phyloP scores from a whole-genome alignment of 768 basidiomycete genomes.

The Boletus edulis region DNA sequence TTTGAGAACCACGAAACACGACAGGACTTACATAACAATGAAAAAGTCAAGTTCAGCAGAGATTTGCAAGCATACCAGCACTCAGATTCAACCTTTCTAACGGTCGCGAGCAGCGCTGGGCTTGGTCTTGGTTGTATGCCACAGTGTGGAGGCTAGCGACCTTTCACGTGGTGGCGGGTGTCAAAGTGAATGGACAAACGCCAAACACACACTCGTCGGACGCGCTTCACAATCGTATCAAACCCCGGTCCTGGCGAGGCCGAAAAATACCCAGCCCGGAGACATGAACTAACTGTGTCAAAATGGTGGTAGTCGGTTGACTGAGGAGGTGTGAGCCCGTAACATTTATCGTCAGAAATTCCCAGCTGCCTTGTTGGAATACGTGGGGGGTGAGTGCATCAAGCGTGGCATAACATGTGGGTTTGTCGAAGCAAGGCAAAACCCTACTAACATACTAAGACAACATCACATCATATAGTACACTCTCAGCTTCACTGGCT shows the following conservation, averaged over 20 bases:
- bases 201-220: conserved; percentile 23
- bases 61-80: conserved; percentile 31
- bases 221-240: conserved; percentile 28
- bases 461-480: neutral
- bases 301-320: conserved; percentile 22
- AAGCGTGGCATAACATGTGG: conserved; percentile 1
- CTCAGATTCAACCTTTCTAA: conserved; percentile 27
- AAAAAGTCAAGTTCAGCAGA: conserved; percentile 24
- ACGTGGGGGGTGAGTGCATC: neutral
- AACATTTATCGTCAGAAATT: conserved; percentile 30
- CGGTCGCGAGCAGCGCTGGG: conserved; percentile 11
- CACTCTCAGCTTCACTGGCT: conserved; percentile 22
- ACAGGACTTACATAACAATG: conserved; percentile 36
- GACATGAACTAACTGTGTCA: conserved; percentile 20
- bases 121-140: conserved; percentile 23
- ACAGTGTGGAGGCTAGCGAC: conserved; percentile 20
- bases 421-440: too few relatives aligned
- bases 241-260: conserved; percentile 18
- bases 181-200: conserved; percentile 24
- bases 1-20: conserved; percentile 22
- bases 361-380: conserved; percentile 13
- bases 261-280: conserved; percentile 10
- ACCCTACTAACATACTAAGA: too few relatives aligned
- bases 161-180: conserved; percentile 30
- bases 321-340: conserved; percentile 17